Evolutionary conservation across 106 monocot genomes (phyloP).

Genomic region (Acorus gramineus): DNA sequence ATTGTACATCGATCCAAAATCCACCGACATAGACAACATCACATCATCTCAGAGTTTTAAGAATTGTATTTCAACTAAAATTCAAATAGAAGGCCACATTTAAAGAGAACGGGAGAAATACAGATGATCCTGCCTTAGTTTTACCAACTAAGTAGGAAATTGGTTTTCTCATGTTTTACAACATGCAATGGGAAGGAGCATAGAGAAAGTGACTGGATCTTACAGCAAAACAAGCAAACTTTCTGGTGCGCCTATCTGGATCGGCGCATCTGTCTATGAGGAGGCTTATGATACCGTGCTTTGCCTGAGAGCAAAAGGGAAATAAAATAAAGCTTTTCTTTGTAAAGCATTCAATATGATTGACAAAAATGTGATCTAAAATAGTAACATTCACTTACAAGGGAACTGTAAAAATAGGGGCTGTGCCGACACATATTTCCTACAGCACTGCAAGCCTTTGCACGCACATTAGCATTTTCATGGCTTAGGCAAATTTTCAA

Average conservation of each 20-base stretch:
- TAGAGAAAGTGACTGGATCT: slow-evolving; percentile 12
- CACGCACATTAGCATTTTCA: slow-evolving; percentile 75
- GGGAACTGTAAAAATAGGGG: slow-evolving; percentile 70
- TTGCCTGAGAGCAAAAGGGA: slow-evolving; percentile 35
- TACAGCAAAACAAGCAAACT: slow-evolving; percentile 99
- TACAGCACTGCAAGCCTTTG: slow-evolving; percentile 90
- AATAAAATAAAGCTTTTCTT: not conserved
- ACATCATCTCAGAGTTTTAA: no score
- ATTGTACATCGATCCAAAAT: no score
- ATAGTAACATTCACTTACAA: slow-evolving; percentile 39
- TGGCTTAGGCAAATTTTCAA: slow-evolving; percentile 48
- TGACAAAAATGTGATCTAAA: not conserved
- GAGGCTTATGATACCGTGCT: slow-evolving; percentile 51
- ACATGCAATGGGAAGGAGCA: no score
- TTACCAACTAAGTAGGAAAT: no score
- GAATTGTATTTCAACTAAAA: no score
- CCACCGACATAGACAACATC: no score
- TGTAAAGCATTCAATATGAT: not conserved
- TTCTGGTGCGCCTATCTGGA: slow-evolving; percentile 84
- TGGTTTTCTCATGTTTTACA: no score
- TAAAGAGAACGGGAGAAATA: no score
- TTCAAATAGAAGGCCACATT: no score
- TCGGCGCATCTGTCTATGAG: slow-evolving; percentile 89
- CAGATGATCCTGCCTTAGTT: no score
- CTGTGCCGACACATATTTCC: slow-evolving; percentile 98